Evolutionary conservation across 441 rosid species (phyloP).

Genomic region (Dalechampia spathulata): DNA sequence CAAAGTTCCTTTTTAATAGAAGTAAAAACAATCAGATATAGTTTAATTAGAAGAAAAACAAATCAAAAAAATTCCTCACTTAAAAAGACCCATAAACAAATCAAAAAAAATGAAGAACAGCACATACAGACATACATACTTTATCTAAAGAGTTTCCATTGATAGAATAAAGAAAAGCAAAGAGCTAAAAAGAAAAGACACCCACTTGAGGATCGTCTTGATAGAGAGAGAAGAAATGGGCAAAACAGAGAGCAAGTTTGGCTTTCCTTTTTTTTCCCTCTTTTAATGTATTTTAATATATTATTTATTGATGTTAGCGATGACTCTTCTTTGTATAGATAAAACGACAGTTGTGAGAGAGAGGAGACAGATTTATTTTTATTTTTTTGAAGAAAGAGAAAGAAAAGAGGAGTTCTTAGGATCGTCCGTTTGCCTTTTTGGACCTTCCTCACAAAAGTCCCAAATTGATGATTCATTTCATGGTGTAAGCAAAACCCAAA

Average conservation of each 20-base stretch:
- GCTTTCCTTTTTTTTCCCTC: too few species aligned
- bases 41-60: too few species aligned
- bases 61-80: neutral
- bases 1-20: too few species aligned
- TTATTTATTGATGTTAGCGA: constrained; percentile 12
- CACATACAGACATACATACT: constrained; percentile 18
- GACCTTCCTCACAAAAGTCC: constrained; percentile 23
- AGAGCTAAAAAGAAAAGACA: constrained; percentile 4
- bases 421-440: constrained; percentile 35
- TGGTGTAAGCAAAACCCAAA: neutral
- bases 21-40: too few species aligned
- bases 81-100: too few species aligned
- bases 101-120: neutral
- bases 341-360: constrained; percentile 9
- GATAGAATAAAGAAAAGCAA: constrained; percentile 10
- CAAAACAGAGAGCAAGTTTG: constrained; percentile 18
- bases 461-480: constrained; percentile 6
- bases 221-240: constrained; percentile 8
- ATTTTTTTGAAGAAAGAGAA: too few species aligned
- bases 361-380: too few species aligned
- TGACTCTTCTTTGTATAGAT: constrained; percentile 16
- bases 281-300: too few species aligned
- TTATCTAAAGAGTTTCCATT: constrained; percentile 35
- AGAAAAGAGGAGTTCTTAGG: constrained; percentile 18
- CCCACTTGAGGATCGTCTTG: constrained; percentile 24